Percentiles rank a stretch among this genome's conserved stretches.
Conservation (phyloP, 116 monocot species). For the Posidonia oceanica region DNA sequence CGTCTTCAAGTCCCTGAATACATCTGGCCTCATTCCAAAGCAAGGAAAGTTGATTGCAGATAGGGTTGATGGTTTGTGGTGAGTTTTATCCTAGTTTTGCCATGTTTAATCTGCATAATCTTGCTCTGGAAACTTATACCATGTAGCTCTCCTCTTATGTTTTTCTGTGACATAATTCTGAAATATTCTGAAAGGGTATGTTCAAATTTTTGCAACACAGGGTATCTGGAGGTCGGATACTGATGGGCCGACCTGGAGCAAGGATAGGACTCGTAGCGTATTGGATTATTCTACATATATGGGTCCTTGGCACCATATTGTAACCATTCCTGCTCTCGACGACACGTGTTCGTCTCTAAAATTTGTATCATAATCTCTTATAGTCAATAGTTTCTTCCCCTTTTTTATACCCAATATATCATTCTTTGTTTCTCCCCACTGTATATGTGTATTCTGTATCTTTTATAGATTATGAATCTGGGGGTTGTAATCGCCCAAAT, state of each 20-base stretch:
- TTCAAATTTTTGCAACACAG: conserved; percentile 21
- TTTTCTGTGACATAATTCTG: neutral
- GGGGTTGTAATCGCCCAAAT: too few relatives aligned
- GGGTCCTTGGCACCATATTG: conserved; percentile 65
- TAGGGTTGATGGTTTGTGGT: conserved; percentile 86
- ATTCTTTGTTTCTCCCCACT: conserved; percentile 3
- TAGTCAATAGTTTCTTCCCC: neutral
- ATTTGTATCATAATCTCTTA: conserved; percentile 1
- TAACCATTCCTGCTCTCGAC: neutral
- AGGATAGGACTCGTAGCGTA: conserved; percentile 77
- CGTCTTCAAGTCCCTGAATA: conserved; percentile 80
- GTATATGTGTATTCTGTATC: neutral
- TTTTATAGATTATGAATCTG: too few relatives aligned
- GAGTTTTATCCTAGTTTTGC: conserved; percentile 9
- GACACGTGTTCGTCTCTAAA: neutral
- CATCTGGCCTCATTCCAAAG: conserved; percentile 82
- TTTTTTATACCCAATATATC: conserved; percentile 6
- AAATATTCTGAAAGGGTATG: neutral
- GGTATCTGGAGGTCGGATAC: conserved; percentile 71
- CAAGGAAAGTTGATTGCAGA: conserved; percentile 85
- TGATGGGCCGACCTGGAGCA: conserved; percentile 72
- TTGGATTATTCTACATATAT: conserved; percentile 71
- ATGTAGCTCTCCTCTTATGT: neutral
- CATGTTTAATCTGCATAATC: neutral
- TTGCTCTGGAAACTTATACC: neutral